Evolutionary conservation across 352 stramenopile genomes (phyloP).

Genomic region (Lagenidium giganteum): DNA sequence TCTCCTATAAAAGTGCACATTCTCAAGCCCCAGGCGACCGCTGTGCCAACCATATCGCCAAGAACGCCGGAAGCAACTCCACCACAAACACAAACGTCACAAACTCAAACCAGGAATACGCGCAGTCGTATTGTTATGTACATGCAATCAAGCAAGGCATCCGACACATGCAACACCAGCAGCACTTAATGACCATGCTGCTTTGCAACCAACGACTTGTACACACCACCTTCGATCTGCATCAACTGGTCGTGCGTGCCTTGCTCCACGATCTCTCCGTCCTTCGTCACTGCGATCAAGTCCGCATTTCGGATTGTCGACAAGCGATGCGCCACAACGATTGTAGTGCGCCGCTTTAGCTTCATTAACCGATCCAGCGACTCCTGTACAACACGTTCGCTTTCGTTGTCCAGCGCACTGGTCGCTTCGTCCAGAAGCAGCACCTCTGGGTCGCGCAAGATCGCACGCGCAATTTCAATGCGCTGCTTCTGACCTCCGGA

Average conservation of each 20-base stretch:
- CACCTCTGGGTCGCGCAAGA: constrained; percentile 68
- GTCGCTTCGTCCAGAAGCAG: constrained; percentile 9
- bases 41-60: too few species aligned
- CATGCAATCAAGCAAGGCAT: too few species aligned
- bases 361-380: constrained; percentile 15
- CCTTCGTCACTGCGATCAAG: constrained; percentile 82
- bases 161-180: background rate
- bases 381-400: constrained; percentile 11
- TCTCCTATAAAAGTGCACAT: too few species aligned
- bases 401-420: constrained; percentile 3
- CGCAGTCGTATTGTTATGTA: too few species aligned
- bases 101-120: too few species aligned
- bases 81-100: too few species aligned
- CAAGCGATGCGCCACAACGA: constrained; percentile 85
- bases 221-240: constrained; percentile 14
- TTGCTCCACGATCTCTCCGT: constrained; percentile 74
- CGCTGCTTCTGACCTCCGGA: too few species aligned
- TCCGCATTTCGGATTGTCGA: constrained; percentile 82
- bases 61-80: too few species aligned
- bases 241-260: constrained; percentile 74
- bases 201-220: constrained; percentile 15
- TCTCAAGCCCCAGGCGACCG: too few species aligned
- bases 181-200: background rate
- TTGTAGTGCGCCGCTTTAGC: constrained; percentile 19
- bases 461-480: too few species aligned